Percentiles rank a stretch among this genome's conserved stretches.
Evolutionary conservation across 2,329 filamentous ascomycete species (phyloP).

Genomic region (Cordyceps javanica): DNA sequence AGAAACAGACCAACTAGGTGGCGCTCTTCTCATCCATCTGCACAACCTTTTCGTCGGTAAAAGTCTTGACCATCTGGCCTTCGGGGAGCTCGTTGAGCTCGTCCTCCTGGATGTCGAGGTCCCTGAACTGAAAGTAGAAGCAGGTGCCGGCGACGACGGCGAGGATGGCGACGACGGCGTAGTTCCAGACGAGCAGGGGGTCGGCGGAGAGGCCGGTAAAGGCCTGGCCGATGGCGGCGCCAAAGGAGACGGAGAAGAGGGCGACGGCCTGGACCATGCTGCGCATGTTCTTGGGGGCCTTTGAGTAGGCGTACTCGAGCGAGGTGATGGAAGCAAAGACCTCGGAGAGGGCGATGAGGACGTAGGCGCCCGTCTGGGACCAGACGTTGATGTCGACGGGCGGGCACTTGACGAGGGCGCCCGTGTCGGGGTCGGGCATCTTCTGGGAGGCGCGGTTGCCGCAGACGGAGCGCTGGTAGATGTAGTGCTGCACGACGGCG

Average conservation of each 20-base stretch:
- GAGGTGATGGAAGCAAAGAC: slow-evolving; percentile 47
- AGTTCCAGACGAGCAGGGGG: slow-evolving; percentile 69
- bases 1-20: not conserved
- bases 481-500: slow-evolving; percentile 49
- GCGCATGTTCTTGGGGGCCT: slow-evolving; percentile 71
- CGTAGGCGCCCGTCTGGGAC: slow-evolving; percentile 46
- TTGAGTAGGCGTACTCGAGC: slow-evolving; percentile 70
- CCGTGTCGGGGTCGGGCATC: slow-evolving; percentile 22
- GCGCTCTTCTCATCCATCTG: slow-evolving; percentile 6
- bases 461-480: slow-evolving; percentile 59
- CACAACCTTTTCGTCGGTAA: slow-evolving; percentile 2
- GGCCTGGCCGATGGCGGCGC: slow-evolving; percentile 61
- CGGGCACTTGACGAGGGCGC: slow-evolving; percentile 32
- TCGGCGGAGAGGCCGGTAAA: slow-evolving; percentile 40
- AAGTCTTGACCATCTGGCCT: slow-evolving; percentile 10
- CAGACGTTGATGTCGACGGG: slow-evolving; percentile 57
- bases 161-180: slow-evolving; percentile 59
- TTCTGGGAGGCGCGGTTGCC: slow-evolving; percentile 35
- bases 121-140: slow-evolving; percentile 66
- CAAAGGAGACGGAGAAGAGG: slow-evolving; percentile 64
- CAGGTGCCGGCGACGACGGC: slow-evolving; percentile 54
- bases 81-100: slow-evolving; percentile 53
- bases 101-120: slow-evolving; percentile 60
- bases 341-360: slow-evolving; percentile 43
- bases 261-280: slow-evolving; percentile 63